Percentiles rank a stretch among this genome's conserved stretches.
phyloP scores from a whole-genome alignment of 441 rosid genomes.

The Pelargonium fulgidum region DNA sequence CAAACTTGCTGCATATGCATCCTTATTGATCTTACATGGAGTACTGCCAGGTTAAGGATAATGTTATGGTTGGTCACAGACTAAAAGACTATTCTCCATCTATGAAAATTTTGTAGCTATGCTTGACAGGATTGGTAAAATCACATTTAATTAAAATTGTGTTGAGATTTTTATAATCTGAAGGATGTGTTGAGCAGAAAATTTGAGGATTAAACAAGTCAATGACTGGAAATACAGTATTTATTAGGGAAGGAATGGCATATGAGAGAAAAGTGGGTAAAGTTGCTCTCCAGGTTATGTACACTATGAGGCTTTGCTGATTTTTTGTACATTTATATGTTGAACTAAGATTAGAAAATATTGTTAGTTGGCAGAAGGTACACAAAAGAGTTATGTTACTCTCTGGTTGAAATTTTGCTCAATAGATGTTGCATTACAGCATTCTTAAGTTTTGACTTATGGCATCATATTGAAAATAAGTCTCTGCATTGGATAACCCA shows the following conservation, averaged over 20 bases:
- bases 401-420: not conserved
- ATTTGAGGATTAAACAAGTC: not conserved
- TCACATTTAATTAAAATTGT: not conserved
- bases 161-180: not conserved
- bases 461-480: not conserved
- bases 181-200: not conserved
- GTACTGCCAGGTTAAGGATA: not conserved
- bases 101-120: not conserved
- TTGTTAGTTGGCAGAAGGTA: not conserved
- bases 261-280: not conserved
- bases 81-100: not conserved
- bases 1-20: not conserved
- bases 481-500: not conserved
- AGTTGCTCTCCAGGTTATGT: not conserved
- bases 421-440: not conserved
- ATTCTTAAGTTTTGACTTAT: not conserved
- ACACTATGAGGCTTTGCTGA: not conserved
- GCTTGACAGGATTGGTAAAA: not conserved
- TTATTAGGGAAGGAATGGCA: not conserved
- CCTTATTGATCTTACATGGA: not conserved
- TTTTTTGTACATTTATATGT: not conserved
- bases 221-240: not conserved
- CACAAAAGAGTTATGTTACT: not conserved
- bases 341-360: not conserved
- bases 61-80: not conserved